Evolutionary conservation across 2,329 filamentous ascomycete genomes (phyloP).

Genomic region (Kalmusia sp.): DNA sequence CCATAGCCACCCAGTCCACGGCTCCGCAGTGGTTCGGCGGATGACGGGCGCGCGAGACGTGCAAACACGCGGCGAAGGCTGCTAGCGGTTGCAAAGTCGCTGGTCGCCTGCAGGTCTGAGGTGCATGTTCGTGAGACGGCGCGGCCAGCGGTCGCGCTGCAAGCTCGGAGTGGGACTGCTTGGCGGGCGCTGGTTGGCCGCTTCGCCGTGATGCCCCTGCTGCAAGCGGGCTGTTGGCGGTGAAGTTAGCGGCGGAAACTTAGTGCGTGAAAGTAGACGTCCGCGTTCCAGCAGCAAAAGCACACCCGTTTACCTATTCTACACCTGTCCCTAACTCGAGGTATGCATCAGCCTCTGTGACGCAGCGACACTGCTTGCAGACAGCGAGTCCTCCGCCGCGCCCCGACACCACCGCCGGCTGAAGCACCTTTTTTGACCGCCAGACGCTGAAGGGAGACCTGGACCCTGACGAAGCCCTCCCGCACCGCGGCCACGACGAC

Average conservation of each 20-base stretch:
- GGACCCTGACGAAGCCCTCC: constrained; percentile 32
- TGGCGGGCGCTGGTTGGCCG: constrained; percentile 22
- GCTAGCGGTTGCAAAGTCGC: constrained; percentile 5
- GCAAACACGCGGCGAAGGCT: background rate
- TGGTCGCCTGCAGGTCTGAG: background rate
- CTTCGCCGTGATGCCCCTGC: constrained; percentile 15
- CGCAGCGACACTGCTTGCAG: constrained; percentile 33
- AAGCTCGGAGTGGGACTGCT: constrained; percentile 12
- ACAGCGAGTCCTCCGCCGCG: constrained; percentile 13
- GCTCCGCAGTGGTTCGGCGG: constrained; percentile 14
- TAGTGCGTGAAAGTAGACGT: constrained; percentile 26
- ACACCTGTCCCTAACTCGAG: constrained; percentile 7
- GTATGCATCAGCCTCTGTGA: constrained; percentile 40
- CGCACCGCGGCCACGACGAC: constrained; percentile 21
- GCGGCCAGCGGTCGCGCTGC: constrained; percentile 15
- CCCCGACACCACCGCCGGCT: constrained; percentile 13
- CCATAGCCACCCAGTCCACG: no score
- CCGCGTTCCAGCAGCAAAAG: constrained; percentile 14
- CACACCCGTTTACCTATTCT: constrained; percentile 10
- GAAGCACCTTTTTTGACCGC: constrained; percentile 22
- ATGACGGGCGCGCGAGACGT: constrained; percentile 3
- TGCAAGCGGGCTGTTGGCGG: constrained; percentile 29
- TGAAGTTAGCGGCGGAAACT: constrained; percentile 24
- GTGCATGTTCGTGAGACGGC: constrained; percentile 1
- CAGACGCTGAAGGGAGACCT: constrained; percentile 31